phyloP scores from a whole-genome alignment of 192 early-diverging fungal genomes.

The Ambispora gerdemannii region DNA sequence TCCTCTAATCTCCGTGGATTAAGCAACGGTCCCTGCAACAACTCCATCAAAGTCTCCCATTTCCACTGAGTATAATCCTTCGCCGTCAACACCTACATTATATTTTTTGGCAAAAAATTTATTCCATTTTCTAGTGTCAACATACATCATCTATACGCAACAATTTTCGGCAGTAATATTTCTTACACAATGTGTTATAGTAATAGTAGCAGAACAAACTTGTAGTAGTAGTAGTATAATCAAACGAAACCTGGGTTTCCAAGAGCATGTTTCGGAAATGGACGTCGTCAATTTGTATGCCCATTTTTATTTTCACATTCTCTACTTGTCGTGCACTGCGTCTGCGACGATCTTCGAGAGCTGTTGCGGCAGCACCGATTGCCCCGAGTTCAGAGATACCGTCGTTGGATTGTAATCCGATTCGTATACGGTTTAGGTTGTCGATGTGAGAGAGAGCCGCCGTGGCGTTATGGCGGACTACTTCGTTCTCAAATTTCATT shows the following conservation, averaged over 20 bases:
- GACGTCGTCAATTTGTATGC: conserved; percentile 28
- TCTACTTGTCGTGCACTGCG: conserved; percentile 24
- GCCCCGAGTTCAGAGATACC: too few species aligned
- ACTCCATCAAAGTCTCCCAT: conserved; percentile 71
- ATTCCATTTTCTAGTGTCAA: conserved; percentile 13
- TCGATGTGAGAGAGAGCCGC: conserved; percentile 75
- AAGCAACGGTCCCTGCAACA: conserved; percentile 73
- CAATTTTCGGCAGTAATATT: background rate
- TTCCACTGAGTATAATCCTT: conserved; percentile 79
- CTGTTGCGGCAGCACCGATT: background rate
- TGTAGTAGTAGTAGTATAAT: background rate
- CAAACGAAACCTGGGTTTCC: conserved; percentile 60
- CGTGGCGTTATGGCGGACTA: conserved; percentile 69
- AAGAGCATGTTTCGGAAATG: conserved; percentile 60
- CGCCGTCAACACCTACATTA: conserved; percentile 54
- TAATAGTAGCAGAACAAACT: conserved; percentile 1
- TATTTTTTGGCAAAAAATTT: too few species aligned
- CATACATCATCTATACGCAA: background rate
- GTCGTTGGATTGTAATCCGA: conserved; percentile 35
- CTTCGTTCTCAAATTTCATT: conserved; percentile 72
- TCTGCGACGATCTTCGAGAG: conserved; percentile 19
- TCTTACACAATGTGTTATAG: conserved; percentile 6
- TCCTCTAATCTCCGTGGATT: conserved; percentile 76
- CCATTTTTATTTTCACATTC: conserved; percentile 27
- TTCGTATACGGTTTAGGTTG: conserved; percentile 48